Evolutionary conservation across 2,329 filamentous ascomycete species (phyloP), one percentile per base, ranked within the genome.

Genomic region (Pseudogymnoascus sp.): DNA sequence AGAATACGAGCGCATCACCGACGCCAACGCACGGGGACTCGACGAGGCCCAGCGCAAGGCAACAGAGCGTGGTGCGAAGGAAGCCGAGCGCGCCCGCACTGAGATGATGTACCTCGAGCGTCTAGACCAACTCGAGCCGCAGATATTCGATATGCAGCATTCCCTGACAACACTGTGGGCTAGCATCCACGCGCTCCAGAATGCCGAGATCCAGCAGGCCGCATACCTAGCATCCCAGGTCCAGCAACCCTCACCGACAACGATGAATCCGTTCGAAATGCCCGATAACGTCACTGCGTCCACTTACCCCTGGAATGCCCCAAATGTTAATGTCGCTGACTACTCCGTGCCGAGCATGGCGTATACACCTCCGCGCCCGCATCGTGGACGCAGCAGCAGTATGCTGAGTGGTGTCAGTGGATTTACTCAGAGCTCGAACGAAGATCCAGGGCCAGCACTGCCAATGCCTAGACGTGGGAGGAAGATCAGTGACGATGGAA

Each of bases 381-480:
- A 69, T 33, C 75, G 84, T 48, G 84, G 83, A 21, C 81, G 85
- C 58, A 87, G 84, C 31, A 86, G 83, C 8, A 86, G 83, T 62
- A 87, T 87, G 85, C 79, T 87, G 2, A 87, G 84, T 68, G 81
- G 86, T 67, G 76, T 87, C 2, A 86, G 83, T n/a, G 84, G 84
- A 18, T 86, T 87, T 67, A 87, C 85, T 6, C 83, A 87, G 73
- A 83, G 80, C 13, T 85, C 81, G 67, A 77, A 77, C 58, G 82
- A 80, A 48, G 82, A 81, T 5, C 35, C 55, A 64, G 68, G 55
- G 60, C 62, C 15, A 65, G 67, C 31, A 66, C 64, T 62, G 66
- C 64, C 58, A 36, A 21, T 18, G 15, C 33, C 39, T 10, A 40
- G 15, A 15, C 68, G 67, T 58, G 64, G 62, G 13, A 66, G 65